phyloP scores from a whole-genome alignment of 2,329 filamentous ascomycete genomes.

The Aspergillaceae sp. region DNA sequence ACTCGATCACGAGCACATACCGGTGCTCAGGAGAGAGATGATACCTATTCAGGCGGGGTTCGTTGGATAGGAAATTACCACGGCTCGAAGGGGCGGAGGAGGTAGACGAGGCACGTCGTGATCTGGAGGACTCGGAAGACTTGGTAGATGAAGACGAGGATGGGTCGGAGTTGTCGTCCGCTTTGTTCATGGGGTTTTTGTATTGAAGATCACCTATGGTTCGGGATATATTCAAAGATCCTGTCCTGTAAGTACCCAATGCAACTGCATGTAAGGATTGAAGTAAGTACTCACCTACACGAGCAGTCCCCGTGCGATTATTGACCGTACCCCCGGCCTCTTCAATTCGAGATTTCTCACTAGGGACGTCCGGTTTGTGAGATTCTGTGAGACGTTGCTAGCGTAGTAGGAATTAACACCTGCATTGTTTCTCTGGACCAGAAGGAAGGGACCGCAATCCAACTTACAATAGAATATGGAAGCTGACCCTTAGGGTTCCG shows the following conservation, averaged over 20 bases:
- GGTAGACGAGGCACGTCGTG: constrained; percentile 13
- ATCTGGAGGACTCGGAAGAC: constrained; percentile 1
- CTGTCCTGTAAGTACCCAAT: constrained; percentile 4
- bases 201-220: constrained; percentile 31
- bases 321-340: constrained; percentile 22
- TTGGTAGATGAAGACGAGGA: not conserved
- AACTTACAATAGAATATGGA: constrained; percentile 18
- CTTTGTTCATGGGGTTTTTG: constrained; percentile 26
- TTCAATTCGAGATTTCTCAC: constrained; percentile 24
- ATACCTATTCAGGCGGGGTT: constrained; percentile 20
- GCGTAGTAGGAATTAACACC: constrained; percentile 1
- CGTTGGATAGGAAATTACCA: constrained; percentile 26
- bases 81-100: constrained; percentile 10
- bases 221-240: constrained; percentile 29
- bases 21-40: constrained; percentile 15
- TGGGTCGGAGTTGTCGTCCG: constrained; percentile 6
- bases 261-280: not conserved
- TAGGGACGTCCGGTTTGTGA: constrained; percentile 23
- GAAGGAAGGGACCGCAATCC: not conserved
- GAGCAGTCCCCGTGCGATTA: constrained; percentile 17
- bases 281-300: constrained; percentile 18
- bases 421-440: not conserved
- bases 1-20: constrained; percentile 22
- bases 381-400: constrained; percentile 26
- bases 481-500: constrained; percentile 18